Evolutionary conservation across 2,329 filamentous ascomycete genomes (phyloP).

Genomic region (Pezicula neosporulosa): DNA sequence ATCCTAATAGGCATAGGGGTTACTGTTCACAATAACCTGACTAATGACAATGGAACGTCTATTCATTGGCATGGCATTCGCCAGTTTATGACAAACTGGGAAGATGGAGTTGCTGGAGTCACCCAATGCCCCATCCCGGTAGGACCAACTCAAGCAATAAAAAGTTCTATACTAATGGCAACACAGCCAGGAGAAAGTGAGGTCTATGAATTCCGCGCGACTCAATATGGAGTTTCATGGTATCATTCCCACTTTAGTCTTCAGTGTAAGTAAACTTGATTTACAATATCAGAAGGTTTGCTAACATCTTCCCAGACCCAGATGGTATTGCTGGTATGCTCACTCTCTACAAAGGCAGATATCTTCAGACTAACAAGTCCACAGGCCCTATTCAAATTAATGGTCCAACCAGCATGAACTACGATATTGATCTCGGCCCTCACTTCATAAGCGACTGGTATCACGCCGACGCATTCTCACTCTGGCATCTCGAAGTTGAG

Average conservation of each 20-base stretch:
- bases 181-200: neutral
- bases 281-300: neutral
- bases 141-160: neutral
- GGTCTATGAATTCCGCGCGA: neutral
- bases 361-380: neutral
- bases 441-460: neutral
- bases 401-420: neutral
- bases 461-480: neutral
- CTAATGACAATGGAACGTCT: conserved; percentile 10
- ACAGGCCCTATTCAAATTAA: neutral
- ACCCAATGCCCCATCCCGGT: neutral
- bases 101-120: conserved; percentile 1
- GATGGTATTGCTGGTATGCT: neutral
- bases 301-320: neutral
- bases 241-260: neutral
- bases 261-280: neutral
- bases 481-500: neutral
- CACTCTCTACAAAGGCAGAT: neutral
- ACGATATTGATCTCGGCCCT: neutral
- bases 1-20: neutral
- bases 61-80: conserved; percentile 4
- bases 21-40: conserved; percentile 9
- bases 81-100: neutral
- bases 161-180: neutral
- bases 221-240: neutral